phyloP scores from a whole-genome alignment of 2,329 filamentous ascomycete genomes.

The Coleophoma cylindrospora region DNA sequence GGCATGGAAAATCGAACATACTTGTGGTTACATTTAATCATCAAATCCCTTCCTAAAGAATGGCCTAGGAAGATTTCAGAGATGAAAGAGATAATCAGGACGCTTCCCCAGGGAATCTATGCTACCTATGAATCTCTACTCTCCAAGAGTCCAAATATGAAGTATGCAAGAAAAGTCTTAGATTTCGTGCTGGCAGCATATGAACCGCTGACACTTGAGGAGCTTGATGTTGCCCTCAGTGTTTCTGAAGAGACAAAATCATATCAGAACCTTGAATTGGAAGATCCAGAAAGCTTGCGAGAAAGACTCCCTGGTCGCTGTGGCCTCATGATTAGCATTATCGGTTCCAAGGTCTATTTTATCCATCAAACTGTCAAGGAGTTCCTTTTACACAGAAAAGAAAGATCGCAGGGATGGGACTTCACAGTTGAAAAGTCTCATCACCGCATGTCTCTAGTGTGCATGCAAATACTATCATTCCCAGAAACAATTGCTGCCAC shows the following conservation, averaged over 20 bases:
- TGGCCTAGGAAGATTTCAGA: constrained; percentile 3
- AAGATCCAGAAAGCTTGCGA: neutral
- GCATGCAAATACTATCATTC: too few species aligned
- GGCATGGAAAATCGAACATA: constrained; percentile 9
- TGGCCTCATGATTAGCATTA: constrained; percentile 9
- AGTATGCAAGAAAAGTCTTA: constrained; percentile 1
- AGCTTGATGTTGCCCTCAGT: constrained; percentile 7
- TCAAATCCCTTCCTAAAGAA: constrained; percentile 3
- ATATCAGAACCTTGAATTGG: constrained; percentile 3
- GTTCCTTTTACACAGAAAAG: constrained; percentile 4
- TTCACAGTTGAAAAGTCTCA: too few species aligned
- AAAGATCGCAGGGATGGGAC: too few species aligned
- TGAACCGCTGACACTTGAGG: constrained; percentile 6
- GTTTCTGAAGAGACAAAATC: neutral
- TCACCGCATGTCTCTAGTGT: too few species aligned
- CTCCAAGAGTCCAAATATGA: constrained; percentile 1
- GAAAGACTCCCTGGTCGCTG: constrained; percentile 4
- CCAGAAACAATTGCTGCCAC: too few species aligned
- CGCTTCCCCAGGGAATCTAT: constrained; percentile 3
- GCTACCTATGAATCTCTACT: constrained; percentile 6
- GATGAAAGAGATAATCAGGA: neutral
- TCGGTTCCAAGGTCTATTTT: constrained; percentile 23
- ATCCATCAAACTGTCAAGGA: constrained; percentile 32
- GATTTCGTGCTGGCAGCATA: constrained; percentile 5
- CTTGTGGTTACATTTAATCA: constrained; percentile 8